Base-by-base conservation (phyloP, 441 rosid species). In the Flueggea neowawraea region DNA sequence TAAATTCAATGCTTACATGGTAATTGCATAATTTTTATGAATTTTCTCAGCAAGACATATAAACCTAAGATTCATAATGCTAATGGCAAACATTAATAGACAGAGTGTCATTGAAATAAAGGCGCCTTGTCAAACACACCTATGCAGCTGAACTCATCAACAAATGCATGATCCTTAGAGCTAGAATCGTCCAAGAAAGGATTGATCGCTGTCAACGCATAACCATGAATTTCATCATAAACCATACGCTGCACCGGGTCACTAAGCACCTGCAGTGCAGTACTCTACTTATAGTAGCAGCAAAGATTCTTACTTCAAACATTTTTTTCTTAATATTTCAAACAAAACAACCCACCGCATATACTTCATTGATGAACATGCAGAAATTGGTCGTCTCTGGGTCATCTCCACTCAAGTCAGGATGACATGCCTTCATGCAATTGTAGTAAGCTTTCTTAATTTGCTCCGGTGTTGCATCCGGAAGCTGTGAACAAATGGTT, bases 351-450 rank as follows among this genome's bases (percentile, higher is more conserved):
- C 85, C 62, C 71, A 93, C 98, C 90, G 68, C 76, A 28, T 94
- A 94, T 61, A 94, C 86, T 44, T 94, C 99, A 17, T 91, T 94
- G 12, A 94, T 83, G 85, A 94, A 94, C 80, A 84, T 89, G 81
- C 99, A 94, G 81, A 94, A 94, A 64, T 91, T 91, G 5, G 87
- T 94, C 6, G 91, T 84, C 60, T 87, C 96, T 1, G 88, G 74
- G 62, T 86, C 89, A 65, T 86, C 58, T 4, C 97, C 99, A 55
- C 96, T 94, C 74, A 94, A 78, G 22, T 94, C 99, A 2, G 99
- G 97, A 82, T 91, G 99, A 5, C 99, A 94, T 54, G 86, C 84
- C 71, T 89, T 94, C 96, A 94, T 94, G 87, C 97, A 94, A 61
- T 87, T 94, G 75, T 94, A 91, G 65, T 94, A 91, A 0, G 99